Percentiles rank a stretch among this genome's conserved stretches.
phyloP scores from a whole-genome alignment of 2,329 filamentous ascomycete genomes.

The Botrytis fabae region DNA sequence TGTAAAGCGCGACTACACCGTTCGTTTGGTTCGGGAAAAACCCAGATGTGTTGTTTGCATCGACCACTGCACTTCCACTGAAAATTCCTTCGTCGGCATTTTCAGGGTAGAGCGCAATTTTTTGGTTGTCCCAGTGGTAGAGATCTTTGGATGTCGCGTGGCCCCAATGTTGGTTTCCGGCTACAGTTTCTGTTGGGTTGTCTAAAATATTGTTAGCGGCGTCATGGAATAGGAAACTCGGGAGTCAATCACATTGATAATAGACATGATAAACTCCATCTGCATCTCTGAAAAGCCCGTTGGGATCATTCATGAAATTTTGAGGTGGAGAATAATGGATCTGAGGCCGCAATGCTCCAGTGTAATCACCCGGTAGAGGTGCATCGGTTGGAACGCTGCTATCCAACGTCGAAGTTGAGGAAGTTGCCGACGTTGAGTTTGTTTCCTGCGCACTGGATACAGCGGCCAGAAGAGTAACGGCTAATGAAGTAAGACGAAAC shows the following conservation, averaged over 20 bases:
- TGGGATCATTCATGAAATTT: conserved; percentile 62
- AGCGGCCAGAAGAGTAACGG: conserved; percentile 27
- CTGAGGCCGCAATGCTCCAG: conserved; percentile 46
- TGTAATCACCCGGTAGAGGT: conserved; percentile 34
- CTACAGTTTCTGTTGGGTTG: conserved; percentile 51
- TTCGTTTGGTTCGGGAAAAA: conserved; percentile 60
- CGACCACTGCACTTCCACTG: conserved; percentile 50
- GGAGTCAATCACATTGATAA: conserved; percentile 55
- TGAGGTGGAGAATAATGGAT: conserved; percentile 57
- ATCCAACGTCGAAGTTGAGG: conserved; percentile 24
- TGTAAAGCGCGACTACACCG: conserved; percentile 62
- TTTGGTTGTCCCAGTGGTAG: conserved; percentile 65
- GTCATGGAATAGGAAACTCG: not conserved
- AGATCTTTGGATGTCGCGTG: conserved; percentile 63
- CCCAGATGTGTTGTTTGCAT: conserved; percentile 64
- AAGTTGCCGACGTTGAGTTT: conserved; percentile 25
- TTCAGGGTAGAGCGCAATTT: conserved; percentile 57
- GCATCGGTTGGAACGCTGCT: conserved; percentile 31
- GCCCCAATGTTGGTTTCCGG: conserved; percentile 65
- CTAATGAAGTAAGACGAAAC: conserved; percentile 10
- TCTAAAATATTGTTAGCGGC: conserved; percentile 39
- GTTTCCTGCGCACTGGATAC: conserved; percentile 13
- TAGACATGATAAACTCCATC: conserved; percentile 63
- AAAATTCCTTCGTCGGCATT: conserved; percentile 49
- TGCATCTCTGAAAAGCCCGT: conserved; percentile 60